Conservation (phyloP, 257 asterid species). For the Perilla frutescens region DNA sequence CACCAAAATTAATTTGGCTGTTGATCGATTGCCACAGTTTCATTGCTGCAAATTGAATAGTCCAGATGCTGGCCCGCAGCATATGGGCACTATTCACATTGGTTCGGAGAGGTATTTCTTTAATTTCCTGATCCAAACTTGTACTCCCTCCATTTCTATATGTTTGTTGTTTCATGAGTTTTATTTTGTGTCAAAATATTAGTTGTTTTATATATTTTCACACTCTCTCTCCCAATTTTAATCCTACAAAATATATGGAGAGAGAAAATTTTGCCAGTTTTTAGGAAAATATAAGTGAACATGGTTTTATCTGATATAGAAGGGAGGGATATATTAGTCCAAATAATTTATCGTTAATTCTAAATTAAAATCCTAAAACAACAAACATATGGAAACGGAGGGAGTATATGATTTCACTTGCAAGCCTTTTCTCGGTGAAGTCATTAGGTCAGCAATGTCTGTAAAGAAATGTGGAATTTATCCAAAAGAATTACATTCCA, state of each 20-base stretch:
- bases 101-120: conserved; percentile 80
- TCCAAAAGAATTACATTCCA: conserved; percentile 3
- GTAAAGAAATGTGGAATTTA: conserved; percentile 8
- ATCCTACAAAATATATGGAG: too few relatives aligned
- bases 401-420: conserved; percentile 4
- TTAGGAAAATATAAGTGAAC: too few relatives aligned
- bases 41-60: conserved; percentile 66
- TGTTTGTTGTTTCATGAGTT: too few relatives aligned
- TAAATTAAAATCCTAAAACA: too few relatives aligned
- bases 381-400: too few relatives aligned
- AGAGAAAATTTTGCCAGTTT: too few relatives aligned
- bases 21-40: conserved; percentile 76
- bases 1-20: conserved; percentile 93
- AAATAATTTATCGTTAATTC: too few relatives aligned
- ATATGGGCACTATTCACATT: conserved; percentile 92
- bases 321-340: too few relatives aligned
- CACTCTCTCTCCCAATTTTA: too few relatives aligned
- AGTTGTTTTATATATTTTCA: too few relatives aligned
- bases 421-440: conserved; percentile 8
- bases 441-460: not conserved
- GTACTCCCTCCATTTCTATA: not conserved
- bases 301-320: too few relatives aligned
- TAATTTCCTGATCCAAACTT: conserved; percentile 28
- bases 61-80: conserved; percentile 87
- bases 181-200: too few relatives aligned